These are phyloP conservation scores for Apiotrichum siamense DNA, from an alignment of 1,284 basidiomycete species.

Conservation along the genomic window DNA sequence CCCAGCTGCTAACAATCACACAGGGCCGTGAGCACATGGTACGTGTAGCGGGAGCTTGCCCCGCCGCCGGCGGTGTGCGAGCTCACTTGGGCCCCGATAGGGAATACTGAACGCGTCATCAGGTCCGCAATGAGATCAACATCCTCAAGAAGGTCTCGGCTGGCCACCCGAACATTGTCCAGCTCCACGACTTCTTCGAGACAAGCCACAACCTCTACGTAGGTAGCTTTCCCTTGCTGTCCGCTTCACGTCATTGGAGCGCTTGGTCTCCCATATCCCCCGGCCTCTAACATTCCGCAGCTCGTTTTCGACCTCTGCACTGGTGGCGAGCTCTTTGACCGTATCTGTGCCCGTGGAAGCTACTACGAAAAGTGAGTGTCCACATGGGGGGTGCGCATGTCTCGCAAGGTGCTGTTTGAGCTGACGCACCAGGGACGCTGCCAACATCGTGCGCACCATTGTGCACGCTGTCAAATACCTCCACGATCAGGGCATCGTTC, in stretches of 20 bases:
- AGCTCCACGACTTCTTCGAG: constrained; percentile 96
- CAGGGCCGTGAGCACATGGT: constrained; percentile 83
- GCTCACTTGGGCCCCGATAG: no score
- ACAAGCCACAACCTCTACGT: constrained; percentile 86
- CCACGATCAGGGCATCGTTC: constrained; percentile 90
- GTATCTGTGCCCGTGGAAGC: constrained; percentile 95
- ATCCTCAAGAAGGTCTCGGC: constrained; percentile 92
- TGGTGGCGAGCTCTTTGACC: constrained; percentile 94
- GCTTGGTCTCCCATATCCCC: neutral
- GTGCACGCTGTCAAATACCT: constrained; percentile 84
- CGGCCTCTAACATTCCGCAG: constrained; percentile 14
- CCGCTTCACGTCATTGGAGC: no score
- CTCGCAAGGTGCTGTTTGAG: no score
- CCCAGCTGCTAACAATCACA: neutral
- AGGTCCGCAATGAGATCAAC: constrained; percentile 95
- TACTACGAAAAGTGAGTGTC: constrained; percentile 75
- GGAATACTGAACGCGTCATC: neutral
- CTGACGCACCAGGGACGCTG: constrained; percentile 85
- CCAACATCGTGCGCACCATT: constrained; percentile 79
- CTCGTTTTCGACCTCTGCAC: constrained; percentile 96
- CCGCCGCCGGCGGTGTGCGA: no score
- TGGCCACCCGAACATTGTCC: constrained; percentile 81
- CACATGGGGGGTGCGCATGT: neutral
- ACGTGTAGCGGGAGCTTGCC: constrained; percentile 24
- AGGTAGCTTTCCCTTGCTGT: constrained; percentile 5